A percentile compares a stretch with the other conserved stretches of the same genome.
Conservation (phyloP, 1,284 basidiomycete species). For the Psilocybe mexicana region DNA sequence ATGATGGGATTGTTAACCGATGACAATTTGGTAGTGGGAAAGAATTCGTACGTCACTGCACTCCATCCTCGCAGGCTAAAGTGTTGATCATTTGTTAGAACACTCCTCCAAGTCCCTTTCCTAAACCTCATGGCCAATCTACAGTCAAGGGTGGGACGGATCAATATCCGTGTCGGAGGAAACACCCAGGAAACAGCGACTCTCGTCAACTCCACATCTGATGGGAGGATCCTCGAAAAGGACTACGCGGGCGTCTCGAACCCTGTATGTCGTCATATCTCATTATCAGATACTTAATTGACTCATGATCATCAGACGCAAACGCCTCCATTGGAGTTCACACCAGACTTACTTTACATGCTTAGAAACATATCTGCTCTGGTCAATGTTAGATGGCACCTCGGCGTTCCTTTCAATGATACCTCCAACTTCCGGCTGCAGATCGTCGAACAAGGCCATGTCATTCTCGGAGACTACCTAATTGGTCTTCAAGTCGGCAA, state of each 20-base stretch:
- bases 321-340: slow-evolving; percentile 61
- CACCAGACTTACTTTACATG: slow-evolving; percentile 44
- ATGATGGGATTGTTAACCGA: not conserved
- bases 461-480: slow-evolving; percentile 59
- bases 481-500: slow-evolving; percentile 66
- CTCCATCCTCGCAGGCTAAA: not conserved
- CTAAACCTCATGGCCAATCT: slow-evolving; percentile 76
- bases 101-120: slow-evolving; percentile 62
- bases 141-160: slow-evolving; percentile 56
- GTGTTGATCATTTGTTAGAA: slow-evolving; percentile 28
- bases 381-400: slow-evolving; percentile 59
- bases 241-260: slow-evolving; percentile 39
- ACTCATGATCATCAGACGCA: slow-evolving; percentile 36
- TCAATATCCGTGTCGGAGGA: slow-evolving; percentile 72
- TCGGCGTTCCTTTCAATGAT: slow-evolving; percentile 60
- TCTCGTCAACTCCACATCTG: slow-evolving; percentile 44
- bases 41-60: slow-evolving; percentile 6
- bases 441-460: slow-evolving; percentile 47
- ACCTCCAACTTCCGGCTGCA: slow-evolving; percentile 49
- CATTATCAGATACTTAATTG: not conserved
- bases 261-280: slow-evolving; percentile 37
- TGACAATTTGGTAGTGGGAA: slow-evolving; percentile 3
- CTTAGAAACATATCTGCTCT: slow-evolving; percentile 52
- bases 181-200: slow-evolving; percentile 71
- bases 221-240: slow-evolving; percentile 52